These are phyloP conservation scores for Colletotrichum sp. DNA, from an alignment of 2,329 filamentous ascomycete species.

Conservation along the genomic window DNA sequence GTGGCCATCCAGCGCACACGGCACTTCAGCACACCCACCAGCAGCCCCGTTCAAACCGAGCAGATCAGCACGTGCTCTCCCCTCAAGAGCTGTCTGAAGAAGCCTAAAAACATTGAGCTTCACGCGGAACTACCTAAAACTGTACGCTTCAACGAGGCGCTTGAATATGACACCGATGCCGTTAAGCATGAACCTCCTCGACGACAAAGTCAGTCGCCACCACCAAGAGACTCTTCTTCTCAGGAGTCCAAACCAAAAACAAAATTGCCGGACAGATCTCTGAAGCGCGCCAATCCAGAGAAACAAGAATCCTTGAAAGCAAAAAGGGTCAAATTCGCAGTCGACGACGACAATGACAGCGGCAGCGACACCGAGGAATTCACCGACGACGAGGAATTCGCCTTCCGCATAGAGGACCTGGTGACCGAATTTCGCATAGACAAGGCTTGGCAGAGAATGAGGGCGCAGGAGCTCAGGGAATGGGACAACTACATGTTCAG, in stretches of 20 bases:
- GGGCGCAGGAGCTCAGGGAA: background rate
- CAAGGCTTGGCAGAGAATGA: background rate
- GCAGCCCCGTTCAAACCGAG: background rate
- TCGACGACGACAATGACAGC: background rate
- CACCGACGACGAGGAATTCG: background rate
- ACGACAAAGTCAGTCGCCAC: background rate
- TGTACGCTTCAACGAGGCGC: background rate
- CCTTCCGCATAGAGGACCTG: background rate
- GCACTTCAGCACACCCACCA: background rate
- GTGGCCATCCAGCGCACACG: background rate
- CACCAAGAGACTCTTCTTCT: background rate
- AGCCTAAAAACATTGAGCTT: background rate
- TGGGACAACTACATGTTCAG: background rate
- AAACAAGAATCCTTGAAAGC: background rate
- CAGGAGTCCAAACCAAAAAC: background rate
- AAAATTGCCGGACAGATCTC: background rate
- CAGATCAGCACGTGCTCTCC: background rate
- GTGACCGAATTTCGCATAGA: background rate
- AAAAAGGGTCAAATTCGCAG: background rate
- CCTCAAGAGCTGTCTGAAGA: background rate
- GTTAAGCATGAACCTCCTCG: background rate
- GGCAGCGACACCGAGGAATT: background rate
- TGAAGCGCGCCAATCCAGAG: accelerated
- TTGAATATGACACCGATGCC: background rate
- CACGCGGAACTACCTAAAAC: background rate